Conservation (phyloP, 208 protist species). For the Trypanosoma rangeli region DNA sequence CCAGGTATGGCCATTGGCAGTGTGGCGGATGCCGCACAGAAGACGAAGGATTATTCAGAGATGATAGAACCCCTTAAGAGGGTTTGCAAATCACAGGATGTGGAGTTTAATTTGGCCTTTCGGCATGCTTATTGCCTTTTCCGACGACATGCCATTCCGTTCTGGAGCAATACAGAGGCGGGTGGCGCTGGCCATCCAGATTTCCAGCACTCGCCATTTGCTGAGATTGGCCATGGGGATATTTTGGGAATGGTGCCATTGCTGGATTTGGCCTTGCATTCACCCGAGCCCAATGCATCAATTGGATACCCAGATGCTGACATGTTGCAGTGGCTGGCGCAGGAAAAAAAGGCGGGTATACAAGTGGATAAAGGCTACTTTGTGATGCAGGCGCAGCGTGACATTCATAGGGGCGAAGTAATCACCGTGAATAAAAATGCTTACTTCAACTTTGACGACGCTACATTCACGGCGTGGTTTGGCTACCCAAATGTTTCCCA, state of each 20-base stretch:
- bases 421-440: conserved; percentile 87
- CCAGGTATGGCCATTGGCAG: conserved; percentile 70
- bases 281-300: conserved; percentile 72
- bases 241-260: conserved; percentile 86
- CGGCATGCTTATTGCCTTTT: conserved; percentile 86
- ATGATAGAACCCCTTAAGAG: conserved; percentile 51
- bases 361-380: conserved; percentile 69
- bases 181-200: conserved; percentile 74
- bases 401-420: conserved; percentile 73
- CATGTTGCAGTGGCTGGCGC: conserved; percentile 83
- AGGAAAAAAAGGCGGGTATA: conserved; percentile 64
- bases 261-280: conserved; percentile 85
- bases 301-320: conserved; percentile 84
- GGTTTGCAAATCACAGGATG: conserved; percentile 49
- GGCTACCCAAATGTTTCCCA: conserved; percentile 75
- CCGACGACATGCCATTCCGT: conserved; percentile 79
- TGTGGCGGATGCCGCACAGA: conserved; percentile 64
- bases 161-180: conserved; percentile 62
- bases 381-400: conserved; percentile 86
- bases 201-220: conserved; percentile 66
- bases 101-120: conserved; percentile 74
- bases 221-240: conserved; percentile 39
- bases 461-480: conserved; percentile 87
- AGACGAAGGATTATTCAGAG: conserved; percentile 62
- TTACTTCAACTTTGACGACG: conserved; percentile 88